Evolutionary conservation across 2,329 filamentous ascomycete genomes (phyloP).

Genomic region (Scytalidium sp.): DNA sequence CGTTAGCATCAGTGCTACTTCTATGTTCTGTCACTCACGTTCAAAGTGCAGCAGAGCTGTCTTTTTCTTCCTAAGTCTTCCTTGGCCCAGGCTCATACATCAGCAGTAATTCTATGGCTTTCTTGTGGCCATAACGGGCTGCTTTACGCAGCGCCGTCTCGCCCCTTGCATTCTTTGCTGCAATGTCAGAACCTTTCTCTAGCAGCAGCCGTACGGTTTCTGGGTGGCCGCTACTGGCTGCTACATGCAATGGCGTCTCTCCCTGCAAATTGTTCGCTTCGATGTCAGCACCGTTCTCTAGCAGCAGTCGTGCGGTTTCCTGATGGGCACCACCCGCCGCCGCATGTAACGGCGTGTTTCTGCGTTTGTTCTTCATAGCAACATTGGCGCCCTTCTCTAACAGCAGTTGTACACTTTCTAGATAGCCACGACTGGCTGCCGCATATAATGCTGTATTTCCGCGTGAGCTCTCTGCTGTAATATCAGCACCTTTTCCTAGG

Average conservation of each 20-base stretch:
- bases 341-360: not conserved
- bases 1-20: not conserved
- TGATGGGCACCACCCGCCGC: not conserved
- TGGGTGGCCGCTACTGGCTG: not conserved
- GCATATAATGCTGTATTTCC: not conserved
- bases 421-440: not conserved
- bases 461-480: slow-evolving; percentile 5
- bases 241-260: slow-evolving; percentile 2
- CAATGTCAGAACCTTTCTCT: slow-evolving; percentile 5
- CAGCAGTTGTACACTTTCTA: not conserved
- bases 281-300: not conserved
- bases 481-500: slow-evolving; percentile 8
- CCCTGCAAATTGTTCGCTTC: not conserved
- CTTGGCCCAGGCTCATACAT: not conserved
- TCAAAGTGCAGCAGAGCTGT: no score
- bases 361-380: not conserved
- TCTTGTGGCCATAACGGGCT: slow-evolving; percentile 4
- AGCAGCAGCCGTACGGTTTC: slow-evolving; percentile 6
- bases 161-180: slow-evolving; percentile 22
- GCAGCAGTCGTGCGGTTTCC: not conserved
- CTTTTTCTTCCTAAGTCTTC: no score
- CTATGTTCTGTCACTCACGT: no score
- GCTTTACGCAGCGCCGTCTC: not conserved
- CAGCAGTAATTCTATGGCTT: slow-evolving; percentile 18
- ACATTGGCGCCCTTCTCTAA: slow-evolving; percentile 2